These are phyloP conservation scores for Kentomonas sorsogonicus DNA, from an alignment of 208 protist genomes.

Conservation along the genomic window DNA sequence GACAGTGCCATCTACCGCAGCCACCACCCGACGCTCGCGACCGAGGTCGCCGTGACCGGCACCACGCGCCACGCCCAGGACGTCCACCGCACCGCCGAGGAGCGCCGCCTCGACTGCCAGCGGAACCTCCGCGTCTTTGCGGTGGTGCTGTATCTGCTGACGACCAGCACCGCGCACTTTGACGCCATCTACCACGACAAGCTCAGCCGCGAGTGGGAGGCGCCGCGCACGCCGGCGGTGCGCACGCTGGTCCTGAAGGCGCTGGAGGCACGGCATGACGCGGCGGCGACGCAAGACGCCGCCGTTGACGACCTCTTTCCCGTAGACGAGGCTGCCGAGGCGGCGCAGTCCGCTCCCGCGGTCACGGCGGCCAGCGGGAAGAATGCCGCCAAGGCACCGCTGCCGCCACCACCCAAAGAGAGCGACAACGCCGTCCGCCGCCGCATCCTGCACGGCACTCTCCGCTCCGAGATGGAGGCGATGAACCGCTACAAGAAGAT, in stretches of 20 bases:
- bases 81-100: slow-evolving; percentile 1
- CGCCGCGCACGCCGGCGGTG: neutral
- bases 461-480: slow-evolving; percentile 45
- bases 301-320: no score
- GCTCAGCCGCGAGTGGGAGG: neutral
- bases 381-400: neutral
- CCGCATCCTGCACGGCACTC: slow-evolving; percentile 24
- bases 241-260: slow-evolving; percentile 1
- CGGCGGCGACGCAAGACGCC: no score
- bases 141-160: slow-evolving; percentile 11
- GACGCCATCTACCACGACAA: slow-evolving; percentile 12
- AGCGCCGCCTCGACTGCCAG: neutral
- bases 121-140: slow-evolving; percentile 7
- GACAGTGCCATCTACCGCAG: neutral
- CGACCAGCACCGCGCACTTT: neutral
- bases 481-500: slow-evolving; percentile 16
- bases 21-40: neutral
- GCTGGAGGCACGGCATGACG: neutral
- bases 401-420: slow-evolving; percentile 12
- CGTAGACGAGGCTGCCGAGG: neutral
- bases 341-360: neutral
- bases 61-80: neutral
- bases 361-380: neutral
- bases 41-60: no score
- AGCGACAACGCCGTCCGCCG: slow-evolving; percentile 14